Conservation (phyloP, 176 grass and related monocot species). For the Poa annua region DNA sequence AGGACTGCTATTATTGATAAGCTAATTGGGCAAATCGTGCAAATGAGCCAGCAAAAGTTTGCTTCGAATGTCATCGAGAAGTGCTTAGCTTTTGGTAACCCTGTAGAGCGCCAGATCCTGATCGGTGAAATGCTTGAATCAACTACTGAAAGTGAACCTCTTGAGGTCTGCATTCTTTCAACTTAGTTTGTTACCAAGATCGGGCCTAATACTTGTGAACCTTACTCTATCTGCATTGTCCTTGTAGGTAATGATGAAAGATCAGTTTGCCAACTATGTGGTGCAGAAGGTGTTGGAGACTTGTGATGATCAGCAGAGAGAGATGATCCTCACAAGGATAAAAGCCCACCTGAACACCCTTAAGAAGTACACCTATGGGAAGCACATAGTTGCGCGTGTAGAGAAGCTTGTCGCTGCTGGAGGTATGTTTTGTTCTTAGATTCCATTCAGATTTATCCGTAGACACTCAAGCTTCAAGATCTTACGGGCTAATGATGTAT, state of each 20-base stretch:
- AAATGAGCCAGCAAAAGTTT: constrained; percentile 89
- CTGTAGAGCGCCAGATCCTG: constrained; percentile 61
- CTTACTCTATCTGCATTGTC: constrained; percentile 4
- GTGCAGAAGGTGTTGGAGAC: constrained; percentile 94
- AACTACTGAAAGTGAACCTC: constrained; percentile 65
- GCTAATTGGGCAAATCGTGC: constrained; percentile 68
- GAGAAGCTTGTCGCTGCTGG: constrained; percentile 90
- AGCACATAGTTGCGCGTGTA: constrained; percentile 85
- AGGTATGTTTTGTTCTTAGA: constrained; percentile 46
- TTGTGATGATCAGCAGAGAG: constrained; percentile 82
- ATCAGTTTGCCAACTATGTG: constrained; percentile 92
- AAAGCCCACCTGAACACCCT: constrained; percentile 87
- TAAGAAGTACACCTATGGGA: constrained; percentile 90
- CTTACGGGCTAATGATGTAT: neutral
- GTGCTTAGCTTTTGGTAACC: constrained; percentile 69
- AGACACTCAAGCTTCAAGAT: neutral
- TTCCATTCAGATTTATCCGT: neutral
- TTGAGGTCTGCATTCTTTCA: constrained; percentile 53
- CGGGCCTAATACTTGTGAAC: neutral
- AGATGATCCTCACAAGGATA: constrained; percentile 82
- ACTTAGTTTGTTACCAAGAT: neutral
- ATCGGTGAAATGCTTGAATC: constrained; percentile 76
- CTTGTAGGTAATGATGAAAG: constrained; percentile 89
- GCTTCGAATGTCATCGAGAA: constrained; percentile 79
- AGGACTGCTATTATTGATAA: constrained; percentile 71